phyloP scores from a whole-genome alignment of 2,329 filamentous ascomycete species.

The Simplicillium sp. region DNA sequence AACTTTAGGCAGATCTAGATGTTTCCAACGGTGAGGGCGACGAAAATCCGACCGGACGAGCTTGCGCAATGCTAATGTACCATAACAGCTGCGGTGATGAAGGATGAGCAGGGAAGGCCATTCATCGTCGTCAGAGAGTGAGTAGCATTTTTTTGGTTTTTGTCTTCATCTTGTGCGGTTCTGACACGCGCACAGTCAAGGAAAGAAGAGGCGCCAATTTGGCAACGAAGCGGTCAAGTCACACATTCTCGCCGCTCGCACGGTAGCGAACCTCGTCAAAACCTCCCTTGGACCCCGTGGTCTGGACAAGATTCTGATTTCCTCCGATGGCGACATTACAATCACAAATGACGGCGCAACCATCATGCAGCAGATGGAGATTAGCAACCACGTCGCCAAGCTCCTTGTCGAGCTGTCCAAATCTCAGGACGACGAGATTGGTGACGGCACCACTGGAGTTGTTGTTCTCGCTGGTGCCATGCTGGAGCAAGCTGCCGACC shows the following conservation, averaged over 20 bases:
- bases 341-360: slow-evolving; percentile 98
- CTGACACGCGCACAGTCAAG: slow-evolving; percentile 54
- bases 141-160: slow-evolving; percentile 23
- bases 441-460: slow-evolving; percentile 94
- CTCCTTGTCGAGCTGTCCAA: slow-evolving; percentile 93
- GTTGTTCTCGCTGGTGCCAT: slow-evolving; percentile 92
- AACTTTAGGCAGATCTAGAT: slow-evolving; percentile 58
- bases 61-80: neutral
- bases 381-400: slow-evolving; percentile 96
- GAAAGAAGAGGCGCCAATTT: slow-evolving; percentile 94
- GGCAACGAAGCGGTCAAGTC: slow-evolving; percentile 97
- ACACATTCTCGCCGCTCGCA: slow-evolving; percentile 93
- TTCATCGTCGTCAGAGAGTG: slow-evolving; percentile 99
- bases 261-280: slow-evolving; percentile 95
- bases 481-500: slow-evolving; percentile 89
- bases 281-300: slow-evolving; percentile 91
- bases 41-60: neutral
- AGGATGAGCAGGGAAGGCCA: slow-evolving; percentile 93
- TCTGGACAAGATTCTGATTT: slow-evolving; percentile 98
- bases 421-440: slow-evolving; percentile 98
- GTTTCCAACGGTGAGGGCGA: slow-evolving; percentile 63
- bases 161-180: slow-evolving; percentile 1
- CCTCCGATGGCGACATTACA: slow-evolving; percentile 96
- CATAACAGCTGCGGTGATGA: slow-evolving; percentile 62
- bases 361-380: slow-evolving; percentile 97